Evolutionary conservation across 108 stramenopile species (phyloP).

Genomic region (Nannochloropsis salina): DNA sequence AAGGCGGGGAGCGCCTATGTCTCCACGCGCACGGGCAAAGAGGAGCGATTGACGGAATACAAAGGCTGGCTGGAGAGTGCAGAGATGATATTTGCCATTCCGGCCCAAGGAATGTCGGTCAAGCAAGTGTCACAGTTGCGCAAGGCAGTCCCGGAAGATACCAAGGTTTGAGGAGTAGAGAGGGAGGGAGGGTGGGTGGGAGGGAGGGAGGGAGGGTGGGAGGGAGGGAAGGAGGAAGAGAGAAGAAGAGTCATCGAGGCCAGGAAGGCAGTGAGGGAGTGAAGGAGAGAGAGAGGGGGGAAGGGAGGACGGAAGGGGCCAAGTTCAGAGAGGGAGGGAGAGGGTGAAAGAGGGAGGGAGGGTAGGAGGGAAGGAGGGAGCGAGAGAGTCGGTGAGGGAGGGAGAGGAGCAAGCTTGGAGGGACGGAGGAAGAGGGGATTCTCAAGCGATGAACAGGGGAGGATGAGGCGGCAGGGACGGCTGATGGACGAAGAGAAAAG

Average conservation of each 20-base stretch:
- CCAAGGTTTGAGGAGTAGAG: neutral
- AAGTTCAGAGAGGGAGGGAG: neutral
- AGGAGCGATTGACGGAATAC: neutral
- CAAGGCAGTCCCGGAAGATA: neutral
- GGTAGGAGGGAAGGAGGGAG: constrained; percentile 6
- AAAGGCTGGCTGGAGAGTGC: neutral
- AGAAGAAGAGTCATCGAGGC: neutral
- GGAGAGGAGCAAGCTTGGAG: neutral
- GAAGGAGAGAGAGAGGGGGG: neutral
- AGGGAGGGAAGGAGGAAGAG: neutral
- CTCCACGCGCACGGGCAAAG: constrained; percentile 12
- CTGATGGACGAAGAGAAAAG: too few species aligned
- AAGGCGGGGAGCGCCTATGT: neutral
- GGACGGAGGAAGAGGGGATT: neutral
- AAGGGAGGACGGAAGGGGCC: too few species aligned
- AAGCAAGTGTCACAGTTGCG: too few species aligned
- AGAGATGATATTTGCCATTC: constrained; percentile 6
- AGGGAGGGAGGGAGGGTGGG: neutral
- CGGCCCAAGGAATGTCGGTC: neutral
- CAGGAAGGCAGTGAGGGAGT: neutral
- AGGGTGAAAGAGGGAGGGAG: neutral
- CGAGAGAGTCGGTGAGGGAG: neutral
- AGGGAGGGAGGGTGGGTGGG: neutral
- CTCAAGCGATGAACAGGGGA: too few species aligned
- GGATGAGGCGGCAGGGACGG: too few species aligned